Percentiles rank a stretch among this genome's conserved stretches.
These are phyloP conservation scores for Erythrobasidium yunnanense DNA, from an alignment of 768 basidiomycete species.

Conservation along the genomic window DNA sequence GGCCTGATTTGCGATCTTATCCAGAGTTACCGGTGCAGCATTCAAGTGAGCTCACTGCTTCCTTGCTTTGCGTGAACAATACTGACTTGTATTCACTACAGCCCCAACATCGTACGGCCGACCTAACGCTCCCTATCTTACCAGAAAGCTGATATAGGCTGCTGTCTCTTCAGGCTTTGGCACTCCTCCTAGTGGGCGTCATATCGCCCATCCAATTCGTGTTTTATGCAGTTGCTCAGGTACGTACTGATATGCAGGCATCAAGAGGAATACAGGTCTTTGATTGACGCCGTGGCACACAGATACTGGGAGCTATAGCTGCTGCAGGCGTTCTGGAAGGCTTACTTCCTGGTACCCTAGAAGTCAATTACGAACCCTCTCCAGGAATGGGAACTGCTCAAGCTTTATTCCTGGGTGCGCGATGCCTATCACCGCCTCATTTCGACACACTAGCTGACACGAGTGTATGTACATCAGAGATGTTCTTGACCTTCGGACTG, in stretches of 20 bases:
- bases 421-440: too few species aligned
- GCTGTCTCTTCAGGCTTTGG: too few species aligned
- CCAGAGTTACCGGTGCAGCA: too few species aligned
- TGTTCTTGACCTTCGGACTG: constrained; percentile 23
- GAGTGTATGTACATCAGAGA: constrained; percentile 12
- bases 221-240: neutral
- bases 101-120: neutral
- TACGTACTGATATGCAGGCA: neutral
- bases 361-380: neutral
- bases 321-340: constrained; percentile 4
- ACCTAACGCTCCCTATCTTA: too few species aligned
- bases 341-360: constrained; percentile 4
- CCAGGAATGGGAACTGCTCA: neutral
- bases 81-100: too few species aligned
- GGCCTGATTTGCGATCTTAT: too few species aligned
- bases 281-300: neutral
- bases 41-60: too few species aligned
- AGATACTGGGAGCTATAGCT: constrained; percentile 10
- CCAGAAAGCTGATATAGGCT: too few species aligned
- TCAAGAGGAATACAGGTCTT: neutral
- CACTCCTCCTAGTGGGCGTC: neutral
- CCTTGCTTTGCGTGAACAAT: too few species aligned
- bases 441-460: too few species aligned
- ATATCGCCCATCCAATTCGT: constrained; percentile 17
- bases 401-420: too few species aligned